Conservation (phyloP, 164 flowering plant species). For the Piper betle region DNA sequence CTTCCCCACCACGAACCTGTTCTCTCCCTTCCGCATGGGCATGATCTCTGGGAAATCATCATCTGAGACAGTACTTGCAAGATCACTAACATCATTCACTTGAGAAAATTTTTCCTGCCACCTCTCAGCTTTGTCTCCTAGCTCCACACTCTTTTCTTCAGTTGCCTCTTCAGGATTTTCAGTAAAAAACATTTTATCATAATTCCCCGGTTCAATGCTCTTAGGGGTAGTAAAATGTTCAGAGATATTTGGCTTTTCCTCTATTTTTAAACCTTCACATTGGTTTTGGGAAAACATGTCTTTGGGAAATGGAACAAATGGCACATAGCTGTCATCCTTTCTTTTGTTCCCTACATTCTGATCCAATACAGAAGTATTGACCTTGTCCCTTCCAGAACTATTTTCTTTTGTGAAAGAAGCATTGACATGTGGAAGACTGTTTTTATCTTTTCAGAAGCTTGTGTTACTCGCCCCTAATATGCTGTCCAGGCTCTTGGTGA, state of each 20-base stretch:
- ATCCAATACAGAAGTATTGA: constrained; percentile 11
- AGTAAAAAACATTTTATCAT: constrained; percentile 14
- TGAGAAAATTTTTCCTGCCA: constrained; percentile 76
- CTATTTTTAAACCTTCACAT: constrained; percentile 7
- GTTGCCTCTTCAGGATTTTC: constrained; percentile 14
- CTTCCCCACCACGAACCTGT: constrained; percentile 73
- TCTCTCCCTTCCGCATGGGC: constrained; percentile 89
- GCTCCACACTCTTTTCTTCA: constrained; percentile 25
- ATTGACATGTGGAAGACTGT: not conserved
- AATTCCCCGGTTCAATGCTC: constrained; percentile 4
- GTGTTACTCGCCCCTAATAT: constrained; percentile 32
- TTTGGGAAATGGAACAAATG: constrained; percentile 60
- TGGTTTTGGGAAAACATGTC: constrained; percentile 51
- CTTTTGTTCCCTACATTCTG: constrained; percentile 8
- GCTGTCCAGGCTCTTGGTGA: constrained; percentile 26
- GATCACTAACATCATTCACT: constrained; percentile 50
- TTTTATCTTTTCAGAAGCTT: constrained; percentile 11
- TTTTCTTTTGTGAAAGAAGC: not conserved
- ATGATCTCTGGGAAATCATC: constrained; percentile 78
- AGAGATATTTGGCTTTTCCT: not conserved
- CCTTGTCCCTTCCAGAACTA: constrained; percentile 6
- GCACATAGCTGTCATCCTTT: constrained; percentile 33
- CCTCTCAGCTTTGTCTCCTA: constrained; percentile 47
- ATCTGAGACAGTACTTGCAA: constrained; percentile 48
- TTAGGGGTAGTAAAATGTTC: constrained; percentile 6